Percentiles rank a stretch among this genome's conserved stretches.
These are phyloP conservation scores for Yarrowia hollandica DNA, from an alignment of 805 yeast genomes.

Conservation along the genomic window DNA sequence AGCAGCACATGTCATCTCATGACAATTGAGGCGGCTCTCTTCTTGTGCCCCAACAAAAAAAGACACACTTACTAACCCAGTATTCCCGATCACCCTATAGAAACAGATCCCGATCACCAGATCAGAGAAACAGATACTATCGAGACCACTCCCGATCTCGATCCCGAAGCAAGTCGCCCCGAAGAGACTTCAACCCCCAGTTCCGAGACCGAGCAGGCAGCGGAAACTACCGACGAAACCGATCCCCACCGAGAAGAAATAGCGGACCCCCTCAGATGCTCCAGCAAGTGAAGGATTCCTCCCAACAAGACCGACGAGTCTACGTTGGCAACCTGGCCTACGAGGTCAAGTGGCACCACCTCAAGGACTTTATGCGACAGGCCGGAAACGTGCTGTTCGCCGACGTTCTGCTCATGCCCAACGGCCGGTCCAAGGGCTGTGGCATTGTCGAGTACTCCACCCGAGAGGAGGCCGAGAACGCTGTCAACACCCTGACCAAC, in stretches of 20 bases:
- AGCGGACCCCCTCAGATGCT: constrained; percentile 29
- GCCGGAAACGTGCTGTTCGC: constrained; percentile 73
- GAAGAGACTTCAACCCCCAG: constrained; percentile 24
- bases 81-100: constrained; percentile 29
- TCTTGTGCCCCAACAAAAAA: not conserved
- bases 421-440: constrained; percentile 61
- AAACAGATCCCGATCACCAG: constrained; percentile 29
- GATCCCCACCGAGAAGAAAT: constrained; percentile 25
- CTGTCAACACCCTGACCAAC: constrained; percentile 69
- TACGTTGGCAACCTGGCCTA: constrained; percentile 48
- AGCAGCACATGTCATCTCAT: too few relatives aligned
- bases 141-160: constrained; percentile 29
- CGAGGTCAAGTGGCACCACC: constrained; percentile 44
- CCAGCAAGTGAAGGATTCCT: constrained; percentile 24
- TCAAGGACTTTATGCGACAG: constrained; percentile 44
- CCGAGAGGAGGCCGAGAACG: constrained; percentile 64
- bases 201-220: constrained; percentile 25
- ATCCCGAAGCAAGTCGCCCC: constrained; percentile 27
- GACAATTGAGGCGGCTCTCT: too few relatives aligned
- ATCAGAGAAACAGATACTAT: constrained; percentile 27
- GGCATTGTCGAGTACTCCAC: constrained; percentile 75
- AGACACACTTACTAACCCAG: constrained; percentile 19
- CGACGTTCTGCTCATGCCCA: constrained; percentile 75
- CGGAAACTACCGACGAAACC: constrained; percentile 20
- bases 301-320: constrained; percentile 45